Evolutionary conservation across 768 basidiomycete genomes (phyloP).

Genomic region (Suillus subluteus): DNA sequence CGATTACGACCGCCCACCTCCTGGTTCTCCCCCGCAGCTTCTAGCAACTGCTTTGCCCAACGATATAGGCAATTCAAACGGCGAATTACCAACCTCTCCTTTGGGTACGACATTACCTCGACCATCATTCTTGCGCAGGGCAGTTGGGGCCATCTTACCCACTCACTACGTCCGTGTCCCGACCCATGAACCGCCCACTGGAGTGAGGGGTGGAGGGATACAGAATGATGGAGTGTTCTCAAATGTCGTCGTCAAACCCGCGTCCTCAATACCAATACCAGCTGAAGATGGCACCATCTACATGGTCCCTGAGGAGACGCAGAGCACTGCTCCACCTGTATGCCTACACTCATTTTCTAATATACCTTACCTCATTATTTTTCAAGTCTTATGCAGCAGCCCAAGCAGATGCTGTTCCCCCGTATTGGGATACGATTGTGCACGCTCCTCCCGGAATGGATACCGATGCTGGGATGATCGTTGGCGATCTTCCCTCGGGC

Average conservation of each 20-base stretch:
- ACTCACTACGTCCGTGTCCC: conserved; percentile 63
- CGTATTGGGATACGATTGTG: conserved; percentile 97
- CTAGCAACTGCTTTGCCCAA: conserved; percentile 64
- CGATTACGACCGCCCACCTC: conserved; percentile 69
- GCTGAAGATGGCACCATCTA: conserved; percentile 59
- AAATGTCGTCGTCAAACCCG: conserved; percentile 91
- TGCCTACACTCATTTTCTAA: conserved; percentile 34
- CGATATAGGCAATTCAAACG: conserved; percentile 75
- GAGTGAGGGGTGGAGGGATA: conserved; percentile 61
- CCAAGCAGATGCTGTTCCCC: conserved; percentile 86
- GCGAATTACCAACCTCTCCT: conserved; percentile 56
- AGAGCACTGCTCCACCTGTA: conserved; percentile 87
- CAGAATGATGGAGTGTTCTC: conserved; percentile 96
- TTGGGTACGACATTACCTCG: conserved; percentile 35
- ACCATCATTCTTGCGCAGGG: conserved; percentile 60
- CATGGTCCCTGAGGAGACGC: conserved; percentile 77
- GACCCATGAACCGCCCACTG: conserved; percentile 37
- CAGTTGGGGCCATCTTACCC: conserved; percentile 62
- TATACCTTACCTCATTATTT: conserved; percentile 5
- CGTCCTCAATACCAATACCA: conserved; percentile 44
- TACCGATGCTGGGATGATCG: conserved; percentile 68
- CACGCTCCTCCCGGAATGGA: conserved; percentile 70
- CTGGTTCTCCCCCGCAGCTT: conserved; percentile 74
- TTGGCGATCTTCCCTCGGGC: conserved; percentile 91
- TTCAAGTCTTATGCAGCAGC: conserved; percentile 83